Evolutionary conservation across 2,329 filamentous ascomycete species (phyloP), one percentile per base, ranked within the genome.

Genomic region (Epichloe bromicola): DNA sequence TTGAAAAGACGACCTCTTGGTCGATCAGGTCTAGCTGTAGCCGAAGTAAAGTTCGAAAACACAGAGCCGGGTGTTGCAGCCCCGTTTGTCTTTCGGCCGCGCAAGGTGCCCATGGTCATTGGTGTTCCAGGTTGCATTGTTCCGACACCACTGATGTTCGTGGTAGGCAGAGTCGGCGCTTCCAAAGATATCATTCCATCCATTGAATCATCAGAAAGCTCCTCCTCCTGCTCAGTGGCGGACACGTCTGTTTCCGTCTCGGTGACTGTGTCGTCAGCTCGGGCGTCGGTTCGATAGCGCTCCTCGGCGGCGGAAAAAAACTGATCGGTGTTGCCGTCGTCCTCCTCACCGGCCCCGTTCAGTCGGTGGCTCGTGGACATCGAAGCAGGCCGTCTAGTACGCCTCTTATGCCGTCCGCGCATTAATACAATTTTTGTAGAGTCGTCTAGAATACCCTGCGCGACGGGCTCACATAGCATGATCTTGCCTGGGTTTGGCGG

Each of bases 151-250:
- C 88, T 91, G 1, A 85, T 85, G 51, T 82, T 82, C 26, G 86
- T 82, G n/a, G 88, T 78, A 1, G 86, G 82, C 15, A 96, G 70
- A 30, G 83, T 79, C 1, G 91, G 91, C 1, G 85, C 83, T 57
- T 85, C 83, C 34, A 97, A 74, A 4, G 89, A 94, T 49, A 97
- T 95, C 77, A 95, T 87, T 54, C 95, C 89, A 57, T 96, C 90
- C 72, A 88, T 78, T 0, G 88, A 93, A 63, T 95, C 91, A 64
- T 95, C 90, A 0, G 91, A 95, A 15, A 91, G 73, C 7, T 76
- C 73, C 58, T 91, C 87, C 2, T 76, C 83, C n/a, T 84, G 82
- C 51, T 86, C 82, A 5, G 70, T 69, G 11, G 75, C 80, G 2
- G 81, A 83, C 8, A 78, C 64, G 54, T 86, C 81, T 3, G 81